Conservation (phyloP, 106 monocot genomes). For the Phalaenopsis aphrodite region DNA sequence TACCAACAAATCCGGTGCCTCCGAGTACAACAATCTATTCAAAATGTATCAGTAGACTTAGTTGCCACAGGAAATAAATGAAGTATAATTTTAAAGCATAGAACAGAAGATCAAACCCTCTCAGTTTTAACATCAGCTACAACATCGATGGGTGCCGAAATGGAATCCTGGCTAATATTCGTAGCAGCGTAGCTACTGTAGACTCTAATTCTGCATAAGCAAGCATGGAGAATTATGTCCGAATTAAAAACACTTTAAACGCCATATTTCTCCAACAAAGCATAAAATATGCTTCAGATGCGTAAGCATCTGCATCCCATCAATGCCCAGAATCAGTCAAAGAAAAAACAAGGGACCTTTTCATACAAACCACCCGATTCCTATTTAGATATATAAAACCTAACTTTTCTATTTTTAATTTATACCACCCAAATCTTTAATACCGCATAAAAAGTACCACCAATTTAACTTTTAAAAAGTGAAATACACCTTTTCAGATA, state of each 20-base stretch:
- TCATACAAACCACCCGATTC: neutral
- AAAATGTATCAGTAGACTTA: neutral
- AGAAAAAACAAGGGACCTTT: neutral
- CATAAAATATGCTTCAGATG: neutral
- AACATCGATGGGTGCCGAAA: constrained; percentile 52
- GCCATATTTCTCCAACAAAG: neutral
- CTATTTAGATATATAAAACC: neutral
- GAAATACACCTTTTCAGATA: no score
- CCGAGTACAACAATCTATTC: constrained; percentile 87
- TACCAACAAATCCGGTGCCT: constrained; percentile 91
- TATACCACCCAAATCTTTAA: no score
- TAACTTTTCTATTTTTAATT: no score
- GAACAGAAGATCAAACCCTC: constrained; percentile 23
- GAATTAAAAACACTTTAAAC: neutral
- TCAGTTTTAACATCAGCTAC: constrained; percentile 71
- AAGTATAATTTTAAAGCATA: neutral
- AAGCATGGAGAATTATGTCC: neutral
- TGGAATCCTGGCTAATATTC: constrained; percentile 23
- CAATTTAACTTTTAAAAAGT: no score
- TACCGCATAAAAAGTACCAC: no score
- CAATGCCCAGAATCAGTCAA: neutral
- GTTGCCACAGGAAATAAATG: neutral
- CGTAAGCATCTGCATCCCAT: neutral
- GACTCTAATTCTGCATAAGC: constrained; percentile 3
- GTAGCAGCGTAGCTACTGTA: constrained; percentile 27